These are phyloP conservation scores for Aspergillus sojae DNA, from an alignment of 2,329 filamentous ascomycete genomes.

Conservation along the genomic window DNA sequence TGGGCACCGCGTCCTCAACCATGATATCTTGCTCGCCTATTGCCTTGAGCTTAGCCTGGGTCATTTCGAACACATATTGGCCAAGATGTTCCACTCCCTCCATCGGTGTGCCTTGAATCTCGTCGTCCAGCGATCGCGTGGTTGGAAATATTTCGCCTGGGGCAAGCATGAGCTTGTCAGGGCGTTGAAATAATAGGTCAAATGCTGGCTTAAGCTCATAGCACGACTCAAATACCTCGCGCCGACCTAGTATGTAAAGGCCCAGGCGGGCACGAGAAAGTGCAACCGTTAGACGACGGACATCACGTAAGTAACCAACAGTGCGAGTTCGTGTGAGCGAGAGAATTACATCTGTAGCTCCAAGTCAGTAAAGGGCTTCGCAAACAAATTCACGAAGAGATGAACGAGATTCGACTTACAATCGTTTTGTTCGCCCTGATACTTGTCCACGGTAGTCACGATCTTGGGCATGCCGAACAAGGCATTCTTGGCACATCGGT, in stretches of 20 bases:
- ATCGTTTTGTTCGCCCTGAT: constrained; percentile 98
- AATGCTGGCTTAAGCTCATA: constrained; percentile 88
- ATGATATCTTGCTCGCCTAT: constrained; percentile 51
- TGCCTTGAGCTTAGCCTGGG: constrained; percentile 67
- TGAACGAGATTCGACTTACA: constrained; percentile 63
- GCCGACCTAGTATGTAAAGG: constrained; percentile 86
- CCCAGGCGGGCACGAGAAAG: constrained; percentile 89
- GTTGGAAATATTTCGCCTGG: constrained; percentile 86
- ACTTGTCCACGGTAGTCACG: constrained; percentile 96
- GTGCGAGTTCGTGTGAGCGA: constrained; percentile 86
- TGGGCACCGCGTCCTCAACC: constrained; percentile 36
- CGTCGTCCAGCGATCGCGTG: constrained; percentile 54
- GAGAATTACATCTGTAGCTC: constrained; percentile 79
- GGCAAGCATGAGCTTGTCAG: constrained; percentile 78
- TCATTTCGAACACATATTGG: constrained; percentile 97
- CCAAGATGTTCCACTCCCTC: constrained; percentile 91
- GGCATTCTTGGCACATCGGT: constrained; percentile 79
- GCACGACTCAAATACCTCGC: constrained; percentile 84
- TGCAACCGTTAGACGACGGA: constrained; percentile 90
- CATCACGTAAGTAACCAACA: constrained; percentile 89
- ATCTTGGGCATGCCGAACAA: constrained; percentile 88
- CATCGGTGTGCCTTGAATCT: constrained; percentile 68
- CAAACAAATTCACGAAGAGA: not conserved
- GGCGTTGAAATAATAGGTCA: constrained; percentile 72
- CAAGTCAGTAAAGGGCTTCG: constrained; percentile 17